Percentiles rank a stretch among this genome's conserved stretches.
phyloP scores from a whole-genome alignment of 2,329 filamentous ascomycete species.

The Chaetothyriales sp. region DNA sequence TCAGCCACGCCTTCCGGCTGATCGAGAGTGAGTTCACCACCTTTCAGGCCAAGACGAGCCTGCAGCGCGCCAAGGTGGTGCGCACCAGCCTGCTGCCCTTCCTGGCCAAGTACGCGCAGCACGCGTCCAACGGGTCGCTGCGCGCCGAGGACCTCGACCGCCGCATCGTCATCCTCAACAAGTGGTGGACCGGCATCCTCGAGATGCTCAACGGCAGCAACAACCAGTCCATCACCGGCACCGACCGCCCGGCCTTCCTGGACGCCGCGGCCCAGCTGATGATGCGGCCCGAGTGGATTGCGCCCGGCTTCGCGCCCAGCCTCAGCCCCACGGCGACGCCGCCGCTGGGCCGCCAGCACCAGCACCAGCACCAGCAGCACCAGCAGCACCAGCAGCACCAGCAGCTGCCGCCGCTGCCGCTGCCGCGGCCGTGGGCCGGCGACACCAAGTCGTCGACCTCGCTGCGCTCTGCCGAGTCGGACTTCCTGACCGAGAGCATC shows the following conservation, averaged over 20 bases:
- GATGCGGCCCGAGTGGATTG: slow-evolving; percentile 77
- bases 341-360: not conserved
- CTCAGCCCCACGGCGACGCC: slow-evolving; percentile 13
- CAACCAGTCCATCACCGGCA: slow-evolving; percentile 64
- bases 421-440: slow-evolving; percentile 26
- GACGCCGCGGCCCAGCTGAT: slow-evolving; percentile 71
- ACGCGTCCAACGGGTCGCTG: slow-evolving; percentile 52
- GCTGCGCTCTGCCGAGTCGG: slow-evolving; percentile 45
- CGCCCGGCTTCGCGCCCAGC: slow-evolving; percentile 48
- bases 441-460: slow-evolving; percentile 46
- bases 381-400: no score
- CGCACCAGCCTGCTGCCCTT: slow-evolving; percentile 63
- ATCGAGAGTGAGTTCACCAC: slow-evolving; percentile 47
- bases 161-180: slow-evolving; percentile 65
- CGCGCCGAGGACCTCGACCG: slow-evolving; percentile 72
- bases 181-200: slow-evolving; percentile 76
- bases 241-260: slow-evolving; percentile 68
- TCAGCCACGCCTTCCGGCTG: slow-evolving; percentile 55
- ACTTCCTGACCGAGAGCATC: slow-evolving; percentile 61
- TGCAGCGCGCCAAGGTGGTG: slow-evolving; percentile 62
- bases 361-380: not conserved
- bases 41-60: slow-evolving; percentile 60
- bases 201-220: slow-evolving; percentile 67
- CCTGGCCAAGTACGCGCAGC: slow-evolving; percentile 53
- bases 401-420: not conserved